Evolutionary conservation across 768 basidiomycete species (phyloP).

Genomic region (Fibroporia radiculosa): DNA sequence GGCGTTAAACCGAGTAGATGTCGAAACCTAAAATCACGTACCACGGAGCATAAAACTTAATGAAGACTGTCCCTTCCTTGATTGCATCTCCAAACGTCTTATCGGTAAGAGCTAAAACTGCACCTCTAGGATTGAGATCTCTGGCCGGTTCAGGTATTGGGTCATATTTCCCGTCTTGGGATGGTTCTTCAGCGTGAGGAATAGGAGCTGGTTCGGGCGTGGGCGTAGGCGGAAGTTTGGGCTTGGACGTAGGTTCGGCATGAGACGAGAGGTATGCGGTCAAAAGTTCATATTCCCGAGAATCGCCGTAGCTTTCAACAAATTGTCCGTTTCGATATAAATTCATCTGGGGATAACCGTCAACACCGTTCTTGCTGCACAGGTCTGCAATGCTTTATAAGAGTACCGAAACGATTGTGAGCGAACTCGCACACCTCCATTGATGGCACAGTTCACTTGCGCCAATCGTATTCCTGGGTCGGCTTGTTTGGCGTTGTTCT

Average conservation of each 20-base stretch:
- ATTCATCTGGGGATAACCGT: constrained; percentile 69
- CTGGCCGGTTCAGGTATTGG: constrained; percentile 9
- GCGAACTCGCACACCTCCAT: constrained; percentile 54
- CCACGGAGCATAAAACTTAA: constrained; percentile 93
- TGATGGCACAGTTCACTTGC: constrained; percentile 72
- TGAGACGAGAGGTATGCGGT: constrained; percentile 47
- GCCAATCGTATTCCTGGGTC: constrained; percentile 57
- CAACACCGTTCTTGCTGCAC: constrained; percentile 60
- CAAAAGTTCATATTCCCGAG: constrained; percentile 47
- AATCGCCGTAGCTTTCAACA: constrained; percentile 46
- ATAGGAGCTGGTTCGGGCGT: constrained; percentile 29
- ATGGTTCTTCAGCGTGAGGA: constrained; percentile 22
- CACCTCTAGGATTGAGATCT: constrained; percentile 31
- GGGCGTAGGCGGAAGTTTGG: constrained; percentile 22
- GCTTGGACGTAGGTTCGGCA: constrained; percentile 20
- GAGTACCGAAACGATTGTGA: not conserved
- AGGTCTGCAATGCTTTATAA: constrained; percentile 47
- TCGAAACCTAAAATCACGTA: constrained; percentile 19
- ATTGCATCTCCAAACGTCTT: constrained; percentile 39
- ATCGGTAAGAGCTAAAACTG: constrained; percentile 32
- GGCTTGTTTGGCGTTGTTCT: constrained; percentile 37
- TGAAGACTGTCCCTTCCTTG: constrained; percentile 45
- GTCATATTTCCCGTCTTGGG: constrained; percentile 11
- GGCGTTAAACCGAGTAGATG: not conserved
- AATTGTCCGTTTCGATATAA: constrained; percentile 63